Base-by-base conservation (phyloP, 1,284 basidiomycete genomes). In the Austroboletus niveus region DNA sequence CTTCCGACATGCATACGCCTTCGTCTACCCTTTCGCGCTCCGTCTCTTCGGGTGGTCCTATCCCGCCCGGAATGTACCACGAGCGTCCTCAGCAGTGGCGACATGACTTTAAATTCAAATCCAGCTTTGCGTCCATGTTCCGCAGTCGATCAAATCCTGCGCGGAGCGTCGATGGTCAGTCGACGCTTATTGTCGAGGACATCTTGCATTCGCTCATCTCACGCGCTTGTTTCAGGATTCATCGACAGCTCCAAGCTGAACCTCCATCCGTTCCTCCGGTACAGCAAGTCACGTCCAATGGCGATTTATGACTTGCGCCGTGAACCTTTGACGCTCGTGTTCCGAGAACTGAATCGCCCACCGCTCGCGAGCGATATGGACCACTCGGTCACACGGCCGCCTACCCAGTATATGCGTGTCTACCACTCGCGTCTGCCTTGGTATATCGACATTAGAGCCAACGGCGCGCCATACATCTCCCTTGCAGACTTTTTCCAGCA, bases 361-460 rank as follows among this genome's bases (percentile, higher is more conserved):
- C 62, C 69, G 0, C 69, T 69, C 42, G 47, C 57, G 6, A 63
- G 65, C 53, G 79, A 81, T 52, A 69, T 77, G 55, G 68, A 64
- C 22, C 75, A 75, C 47, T 68, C 75, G 31, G 75, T 72, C 10
- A 77, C 75, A 27, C 68, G 71, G 32, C 82, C 82, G 0, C 66
- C 78, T 0, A 65, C 74, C 1, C 56, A 68, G 22, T 68, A 69
- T 52, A 74, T 84, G 68, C 75, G 77, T 11, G 54, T 84, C 46
- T 78, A 73, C 54, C 78, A 81, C 60, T 66, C 74, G 0, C 70
- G 70, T 31, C 63, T 81, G 9, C 82, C 82, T 2, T 84, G 82
- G 82, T 80, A 76, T 60, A 76, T 84, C 62, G 79, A 81, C 49
- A 68, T 82, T 24, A 60, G 61, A 17, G 65, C 70, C n/a, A 66